Evolutionary conservation across 768 basidiomycete species (phyloP), one percentile per base, ranked within the genome.

Genomic region (Leucosporidium scottii): DNA sequence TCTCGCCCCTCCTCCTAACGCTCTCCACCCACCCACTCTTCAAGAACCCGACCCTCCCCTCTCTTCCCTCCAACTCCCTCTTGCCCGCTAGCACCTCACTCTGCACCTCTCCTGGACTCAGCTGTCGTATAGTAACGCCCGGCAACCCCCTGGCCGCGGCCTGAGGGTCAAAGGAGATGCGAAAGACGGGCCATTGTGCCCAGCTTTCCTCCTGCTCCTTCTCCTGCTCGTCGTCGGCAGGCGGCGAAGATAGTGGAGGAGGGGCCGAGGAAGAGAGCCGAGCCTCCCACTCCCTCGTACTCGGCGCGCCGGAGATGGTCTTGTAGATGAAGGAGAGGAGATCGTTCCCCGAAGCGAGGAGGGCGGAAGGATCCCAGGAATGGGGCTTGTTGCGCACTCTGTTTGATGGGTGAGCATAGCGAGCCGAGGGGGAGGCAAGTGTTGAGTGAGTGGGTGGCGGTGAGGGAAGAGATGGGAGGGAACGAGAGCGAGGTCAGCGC

Each of bases 331-430:
- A 86, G 9, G 78, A 73, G 58, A 93, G 74, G 69, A 90, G 84
- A 21, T 73, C 75, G 50, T 85, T 78, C n/a, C 85, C 90, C 85
- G 89, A 93, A 51, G 83, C 82, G 15, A 93, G 80, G 76, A 88
- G 90, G 63, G 85, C 75, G 18, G 82, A 78, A 3, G 91, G 87
- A 73, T 92, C 85, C 91, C 91, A 93, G 34, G 83, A 85, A 47
- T 81, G 83, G 12, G 86, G 82, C 75, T 87, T 90, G 13, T 85
- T 87, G 60, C 88, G 86, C 25, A 91, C 85, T 1, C 73, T 73
- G 68, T 1, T 18, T 17, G n/a, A n/a, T 15, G 23, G n/a, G n/a
- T n/a, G 31, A n/a, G 61, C 10, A 25, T 12, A 23, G 34, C 48
- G 54, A 10, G 34, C n/a, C n/a, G 34, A 10, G 34, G 10, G 10